Base-by-base conservation (phyloP, 441 rosid genomes). In the Adansonia grandidieri region DNA sequence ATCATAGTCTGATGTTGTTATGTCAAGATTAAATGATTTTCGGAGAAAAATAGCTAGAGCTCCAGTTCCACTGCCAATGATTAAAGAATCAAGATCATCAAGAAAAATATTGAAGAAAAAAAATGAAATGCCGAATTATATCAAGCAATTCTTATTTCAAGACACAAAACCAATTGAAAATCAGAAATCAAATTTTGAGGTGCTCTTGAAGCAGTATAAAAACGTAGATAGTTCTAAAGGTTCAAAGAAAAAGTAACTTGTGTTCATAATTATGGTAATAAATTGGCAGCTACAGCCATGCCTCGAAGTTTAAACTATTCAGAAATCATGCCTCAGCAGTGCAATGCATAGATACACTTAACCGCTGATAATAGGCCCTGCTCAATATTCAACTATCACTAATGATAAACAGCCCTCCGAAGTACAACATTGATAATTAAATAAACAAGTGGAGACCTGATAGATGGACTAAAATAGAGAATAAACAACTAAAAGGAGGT, bases 21-120 rank as follows among this genome's bases (percentile, higher is more conserved):
- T 83, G 81, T 96, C 97, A 75, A 96, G 91, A 77, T 82, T 24
- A 79, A 88, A 87, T 68, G 91, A 82, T 70, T 86, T 90, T 66
- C 65, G 79, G 66, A 96, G 95, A 79, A 92, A 96, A 65, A 96
- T 94, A 57, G 97, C 97, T 86, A 96, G 87, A 80, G 96, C 97
- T 77, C 98, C 97, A 40, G 98, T 96, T 58, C 98, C 99, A 47
- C 99, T 96, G 88, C 83, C 79, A 82, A 73, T 53, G 54, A 56
- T 15, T 65, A 28, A 15, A 57, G 66, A 64, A 20, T 79, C 48
- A 78, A 47, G 56, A 10, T 8, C 68, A 51, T 61, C 54, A 56
- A 76, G 68, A 51, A 67, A 76, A 57, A 71, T 32, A 56, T 47
- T 5, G 32, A 65, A 28, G 78, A 19, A 57, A 9, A 48, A 75